Evolutionary conservation across 2,329 filamentous ascomycete species (phyloP).

Genomic region (Pseudogymnoascus destructans): DNA sequence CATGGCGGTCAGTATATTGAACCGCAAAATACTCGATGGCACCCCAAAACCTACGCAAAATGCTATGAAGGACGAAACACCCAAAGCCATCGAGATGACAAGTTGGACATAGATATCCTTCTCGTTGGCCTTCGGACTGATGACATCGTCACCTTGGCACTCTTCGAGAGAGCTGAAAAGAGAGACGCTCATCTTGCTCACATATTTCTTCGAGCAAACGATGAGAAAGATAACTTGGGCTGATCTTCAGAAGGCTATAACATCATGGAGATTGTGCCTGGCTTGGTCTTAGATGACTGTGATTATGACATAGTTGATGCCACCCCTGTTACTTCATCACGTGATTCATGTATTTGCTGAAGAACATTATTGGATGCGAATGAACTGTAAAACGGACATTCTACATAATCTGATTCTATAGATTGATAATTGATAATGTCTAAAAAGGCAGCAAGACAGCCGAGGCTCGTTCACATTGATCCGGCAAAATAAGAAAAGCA

Average conservation of each 20-base stretch:
- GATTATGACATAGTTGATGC: not conserved
- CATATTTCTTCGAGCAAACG: not conserved
- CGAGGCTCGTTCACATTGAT: not conserved
- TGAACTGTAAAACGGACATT: not conserved
- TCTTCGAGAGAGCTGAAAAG: not conserved
- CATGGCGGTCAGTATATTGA: conserved; percentile 19
- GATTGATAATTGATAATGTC: not conserved
- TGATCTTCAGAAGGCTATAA: not conserved
- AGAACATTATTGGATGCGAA: not conserved
- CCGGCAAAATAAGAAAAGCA: not conserved
- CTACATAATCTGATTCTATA: not conserved
- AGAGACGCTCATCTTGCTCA: not conserved
- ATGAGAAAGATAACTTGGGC: not conserved
- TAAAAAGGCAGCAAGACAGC: not conserved
- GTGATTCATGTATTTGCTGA: not conserved
- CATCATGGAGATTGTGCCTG: not conserved
- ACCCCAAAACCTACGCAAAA: conserved; percentile 51
- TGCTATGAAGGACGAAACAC: conserved; percentile 55
- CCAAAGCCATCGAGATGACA: conserved; percentile 57
- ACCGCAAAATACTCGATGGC: not conserved
- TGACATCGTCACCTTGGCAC: conserved; percentile 7
- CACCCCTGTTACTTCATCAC: not conserved
- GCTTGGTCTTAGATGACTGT: not conserved
- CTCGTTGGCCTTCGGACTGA: conserved; percentile 14
- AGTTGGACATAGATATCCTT: conserved; percentile 44